Percentiles rank a stretch among this genome's conserved stretches.
phyloP scores from a whole-genome alignment of 1,284 basidiomycete species.

The Ganoderma leucocontextum region DNA sequence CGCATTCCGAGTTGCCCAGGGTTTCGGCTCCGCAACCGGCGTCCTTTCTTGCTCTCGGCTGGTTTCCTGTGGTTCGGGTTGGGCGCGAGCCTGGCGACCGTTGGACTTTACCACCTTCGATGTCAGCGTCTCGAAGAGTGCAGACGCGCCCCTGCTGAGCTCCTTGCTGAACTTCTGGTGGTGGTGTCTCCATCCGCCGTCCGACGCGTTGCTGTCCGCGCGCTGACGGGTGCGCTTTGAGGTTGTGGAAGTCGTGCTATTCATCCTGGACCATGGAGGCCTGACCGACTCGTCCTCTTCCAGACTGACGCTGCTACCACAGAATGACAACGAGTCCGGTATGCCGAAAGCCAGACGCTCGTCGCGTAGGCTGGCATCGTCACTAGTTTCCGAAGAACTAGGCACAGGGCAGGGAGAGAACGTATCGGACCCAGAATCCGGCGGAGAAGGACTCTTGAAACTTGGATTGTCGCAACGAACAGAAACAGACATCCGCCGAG shows the following conservation, averaged over 20 bases:
- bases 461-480: not conserved
- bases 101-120: conserved; percentile 20
- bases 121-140: conserved; percentile 55
- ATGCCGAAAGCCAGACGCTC: conserved; percentile 42
- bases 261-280: conserved; percentile 39
- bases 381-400: conserved; percentile 5
- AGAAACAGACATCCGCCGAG: conserved; percentile 5
- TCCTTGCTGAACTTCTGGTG: conserved; percentile 42
- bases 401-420: conserved; percentile 18
- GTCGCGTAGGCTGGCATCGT: conserved; percentile 29
- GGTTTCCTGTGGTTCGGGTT: not conserved
- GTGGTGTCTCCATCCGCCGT: conserved; percentile 41
- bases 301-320: conserved; percentile 29
- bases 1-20: conserved; percentile 14
- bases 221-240: conserved; percentile 42
- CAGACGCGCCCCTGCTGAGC: conserved; percentile 60
- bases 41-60: conserved; percentile 17
- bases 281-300: conserved; percentile 54
- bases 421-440: not conserved
- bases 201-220: conserved; percentile 55
- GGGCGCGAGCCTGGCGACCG: not conserved
- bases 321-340: conserved; percentile 44
- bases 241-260: conserved; percentile 39
- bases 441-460: conserved; percentile 2
- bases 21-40: conserved; percentile 15